Evolutionary conservation across 75 land plant species (phyloP).

Genomic region (Isoetes taiwanensis): DNA sequence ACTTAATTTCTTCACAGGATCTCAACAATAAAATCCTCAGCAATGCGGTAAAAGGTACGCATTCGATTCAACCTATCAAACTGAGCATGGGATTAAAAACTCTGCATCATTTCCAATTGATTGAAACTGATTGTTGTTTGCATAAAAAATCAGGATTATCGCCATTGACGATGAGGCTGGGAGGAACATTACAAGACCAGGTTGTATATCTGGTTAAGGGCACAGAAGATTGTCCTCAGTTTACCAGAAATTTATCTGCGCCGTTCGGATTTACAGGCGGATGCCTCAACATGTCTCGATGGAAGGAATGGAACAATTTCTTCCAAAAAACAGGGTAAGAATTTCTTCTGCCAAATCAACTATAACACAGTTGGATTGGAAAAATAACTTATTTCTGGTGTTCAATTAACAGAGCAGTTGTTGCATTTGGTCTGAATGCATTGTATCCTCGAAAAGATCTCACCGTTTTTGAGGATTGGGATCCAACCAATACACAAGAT

Average conservation of each 20-base stretch:
- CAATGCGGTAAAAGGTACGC: not conserved
- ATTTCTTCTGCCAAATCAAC: not conserved
- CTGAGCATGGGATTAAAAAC: too few species aligned
- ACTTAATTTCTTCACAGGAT: not conserved
- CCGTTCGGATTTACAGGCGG: not conserved
- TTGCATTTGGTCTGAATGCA: slow-evolving; percentile 49
- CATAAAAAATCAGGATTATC: slow-evolving; percentile 2
- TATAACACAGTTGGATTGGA: not conserved
- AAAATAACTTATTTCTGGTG: not conserved
- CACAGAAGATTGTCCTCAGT: not conserved
- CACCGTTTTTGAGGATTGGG: slow-evolving; percentile 37
- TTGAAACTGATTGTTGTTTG: too few species aligned
- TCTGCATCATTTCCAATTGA: too few species aligned
- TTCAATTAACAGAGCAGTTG: slow-evolving; percentile 15
- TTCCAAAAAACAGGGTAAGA: not conserved
- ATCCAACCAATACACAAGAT: slow-evolving; percentile 50
- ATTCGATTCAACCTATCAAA: too few species aligned
- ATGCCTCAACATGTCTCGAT: not conserved
- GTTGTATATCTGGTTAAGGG: not conserved
- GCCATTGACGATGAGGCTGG: not conserved
- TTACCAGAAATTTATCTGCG: not conserved
- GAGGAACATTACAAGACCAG: slow-evolving; percentile 6
- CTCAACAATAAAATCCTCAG: not conserved
- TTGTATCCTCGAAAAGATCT: slow-evolving; percentile 2
- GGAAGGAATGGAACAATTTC: not conserved